Evolutionary conservation across 2,329 filamentous ascomycete species (phyloP).

Genomic region (Lachnellula cervina): DNA sequence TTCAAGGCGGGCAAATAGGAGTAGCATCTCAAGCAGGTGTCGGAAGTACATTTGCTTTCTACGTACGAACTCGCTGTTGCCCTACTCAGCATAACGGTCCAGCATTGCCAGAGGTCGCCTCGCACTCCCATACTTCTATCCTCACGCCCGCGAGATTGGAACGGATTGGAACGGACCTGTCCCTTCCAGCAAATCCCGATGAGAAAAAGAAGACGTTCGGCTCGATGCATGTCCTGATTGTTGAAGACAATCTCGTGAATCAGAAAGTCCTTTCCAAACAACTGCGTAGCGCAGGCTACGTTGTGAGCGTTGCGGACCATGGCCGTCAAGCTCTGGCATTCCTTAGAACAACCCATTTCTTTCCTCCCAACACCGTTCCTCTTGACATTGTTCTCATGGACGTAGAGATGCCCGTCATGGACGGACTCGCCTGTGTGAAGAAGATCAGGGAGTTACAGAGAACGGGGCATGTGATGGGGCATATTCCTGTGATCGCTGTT

Average conservation of each 20-base stretch:
- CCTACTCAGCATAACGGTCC: neutral
- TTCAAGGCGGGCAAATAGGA: constrained; percentile 62
- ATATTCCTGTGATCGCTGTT: constrained; percentile 46
- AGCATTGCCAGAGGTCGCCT: neutral
- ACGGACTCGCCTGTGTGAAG: constrained; percentile 39
- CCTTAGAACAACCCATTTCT: constrained; percentile 50
- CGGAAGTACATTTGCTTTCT: constrained; percentile 59
- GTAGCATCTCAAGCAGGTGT: constrained; percentile 53
- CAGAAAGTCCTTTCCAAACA: constrained; percentile 60
- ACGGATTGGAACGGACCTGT: neutral
- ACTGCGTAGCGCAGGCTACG: constrained; percentile 52
- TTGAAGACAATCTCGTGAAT: constrained; percentile 63
- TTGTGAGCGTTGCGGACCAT: constrained; percentile 58
- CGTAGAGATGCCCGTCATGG: constrained; percentile 47
- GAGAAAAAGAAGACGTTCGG: neutral
- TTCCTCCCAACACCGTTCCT: constrained; percentile 42
- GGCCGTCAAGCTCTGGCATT: constrained; percentile 56
- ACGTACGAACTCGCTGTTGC: constrained; percentile 35
- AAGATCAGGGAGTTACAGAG: constrained; percentile 38
- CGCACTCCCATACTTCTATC: neutral
- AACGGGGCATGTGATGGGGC: constrained; percentile 38
- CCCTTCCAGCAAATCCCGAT: too few relatives aligned
- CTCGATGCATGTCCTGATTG: constrained; percentile 46
- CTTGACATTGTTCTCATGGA: constrained; percentile 51
- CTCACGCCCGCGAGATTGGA: neutral